Conservation (phyloP, 805 yeast species). For the Candida yuanshanica region DNA sequence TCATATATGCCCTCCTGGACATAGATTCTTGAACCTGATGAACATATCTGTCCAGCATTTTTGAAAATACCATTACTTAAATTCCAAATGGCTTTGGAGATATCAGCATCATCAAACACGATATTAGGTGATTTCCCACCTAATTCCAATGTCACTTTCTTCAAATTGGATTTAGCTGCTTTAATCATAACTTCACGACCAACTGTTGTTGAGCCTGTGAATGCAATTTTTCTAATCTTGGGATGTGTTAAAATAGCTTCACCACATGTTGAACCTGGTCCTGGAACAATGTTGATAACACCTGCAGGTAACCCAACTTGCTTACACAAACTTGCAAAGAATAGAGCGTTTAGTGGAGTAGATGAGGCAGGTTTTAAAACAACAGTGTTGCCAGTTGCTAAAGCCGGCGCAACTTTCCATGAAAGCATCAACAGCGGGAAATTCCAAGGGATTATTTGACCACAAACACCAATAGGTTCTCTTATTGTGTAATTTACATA, state of each 20-base stretch:
- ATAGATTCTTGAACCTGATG: conserved; percentile 76
- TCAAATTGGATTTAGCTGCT: conserved; percentile 67
- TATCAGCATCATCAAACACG: conserved; percentile 63
- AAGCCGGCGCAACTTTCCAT: conserved; percentile 78
- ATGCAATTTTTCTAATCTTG: conserved; percentile 67
- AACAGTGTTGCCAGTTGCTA: conserved; percentile 70
- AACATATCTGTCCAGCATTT: conserved; percentile 80
- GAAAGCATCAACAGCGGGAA: conserved; percentile 76
- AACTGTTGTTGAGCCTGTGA: conserved; percentile 75
- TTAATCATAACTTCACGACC: conserved; percentile 67
- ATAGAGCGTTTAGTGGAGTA: conserved; percentile 70
- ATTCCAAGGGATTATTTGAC: conserved; percentile 83
- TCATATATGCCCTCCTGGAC: conserved; percentile 71
- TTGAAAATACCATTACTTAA: conserved; percentile 65
- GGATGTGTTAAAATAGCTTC: conserved; percentile 64
- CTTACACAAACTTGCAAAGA: conserved; percentile 52
- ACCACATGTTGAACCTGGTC: conserved; percentile 72
- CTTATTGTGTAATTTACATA: conserved; percentile 62
- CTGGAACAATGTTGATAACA: conserved; percentile 68
- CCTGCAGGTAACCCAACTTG: conserved; percentile 74
- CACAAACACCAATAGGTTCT: conserved; percentile 79
- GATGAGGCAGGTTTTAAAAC: conserved; percentile 73
- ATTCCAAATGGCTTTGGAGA: conserved; percentile 41
- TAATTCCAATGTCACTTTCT: conserved; percentile 74
- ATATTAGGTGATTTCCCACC: conserved; percentile 83